These are phyloP conservation scores for Globisporangium cylindrosporum DNA, from an alignment of 352 stramenopile species.

Conservation along the genomic window DNA sequence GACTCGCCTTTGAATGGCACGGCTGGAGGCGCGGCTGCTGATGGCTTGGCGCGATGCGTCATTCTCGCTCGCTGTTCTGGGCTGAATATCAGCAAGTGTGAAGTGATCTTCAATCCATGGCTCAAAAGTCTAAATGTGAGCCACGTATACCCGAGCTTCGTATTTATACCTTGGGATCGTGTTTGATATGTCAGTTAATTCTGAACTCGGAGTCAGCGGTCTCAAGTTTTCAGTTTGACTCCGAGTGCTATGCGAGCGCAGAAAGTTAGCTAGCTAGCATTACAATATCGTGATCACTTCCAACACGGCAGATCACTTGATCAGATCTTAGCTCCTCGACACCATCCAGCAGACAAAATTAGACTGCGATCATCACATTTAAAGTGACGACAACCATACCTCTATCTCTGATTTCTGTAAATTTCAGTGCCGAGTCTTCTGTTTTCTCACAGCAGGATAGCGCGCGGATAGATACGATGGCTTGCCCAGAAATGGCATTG, in stretches of 20 bases:
- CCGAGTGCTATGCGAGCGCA: not conserved
- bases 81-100: not conserved
- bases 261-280: not conserved
- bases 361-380: not conserved
- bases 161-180: not conserved
- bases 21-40: not conserved
- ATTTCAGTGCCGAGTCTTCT: not conserved
- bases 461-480: not conserved
- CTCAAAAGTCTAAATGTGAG: not conserved
- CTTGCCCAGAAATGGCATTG: not conserved
- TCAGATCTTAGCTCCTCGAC: too few relatives aligned
- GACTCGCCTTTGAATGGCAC: slow-evolving; percentile 63
- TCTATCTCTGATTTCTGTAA: not conserved
- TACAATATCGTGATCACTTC: not conserved
- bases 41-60: not conserved
- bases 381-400: not conserved
- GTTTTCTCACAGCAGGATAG: not conserved
- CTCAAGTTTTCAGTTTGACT: not conserved
- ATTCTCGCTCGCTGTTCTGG: not conserved
- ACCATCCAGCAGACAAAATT: not conserved
- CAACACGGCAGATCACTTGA: not conserved
- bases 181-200: not conserved
- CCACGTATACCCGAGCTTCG: not conserved
- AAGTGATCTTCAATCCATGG: not conserved
- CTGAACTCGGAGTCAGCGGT: not conserved